Conservation (phyloP, 768 basidiomycete species). For the Mrakia gelida region DNA sequence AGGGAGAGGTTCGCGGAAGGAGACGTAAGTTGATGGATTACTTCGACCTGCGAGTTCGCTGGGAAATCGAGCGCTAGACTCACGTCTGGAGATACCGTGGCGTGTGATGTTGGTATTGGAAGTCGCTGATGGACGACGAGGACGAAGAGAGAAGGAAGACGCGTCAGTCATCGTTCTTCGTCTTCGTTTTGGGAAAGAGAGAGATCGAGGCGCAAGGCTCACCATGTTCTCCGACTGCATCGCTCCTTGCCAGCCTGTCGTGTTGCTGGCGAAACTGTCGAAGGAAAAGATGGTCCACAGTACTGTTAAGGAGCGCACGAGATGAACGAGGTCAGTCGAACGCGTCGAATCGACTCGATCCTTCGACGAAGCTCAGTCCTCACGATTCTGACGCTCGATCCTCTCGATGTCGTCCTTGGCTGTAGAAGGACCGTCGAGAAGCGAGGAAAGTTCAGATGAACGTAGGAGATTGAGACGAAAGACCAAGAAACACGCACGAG, state of each 20-base stretch:
- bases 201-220: background rate
- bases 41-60: too few relatives aligned
- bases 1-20: background rate
- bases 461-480: too few relatives aligned
- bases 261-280: background rate
- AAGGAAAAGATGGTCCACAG: background rate
- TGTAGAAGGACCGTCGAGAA: too few relatives aligned
- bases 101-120: background rate
- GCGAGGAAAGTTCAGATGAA: too few relatives aligned
- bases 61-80: too few relatives aligned
- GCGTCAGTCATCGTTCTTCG: background rate
- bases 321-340: background rate
- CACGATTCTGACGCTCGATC: constrained; percentile 16
- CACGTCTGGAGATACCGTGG: background rate
- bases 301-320: background rate
- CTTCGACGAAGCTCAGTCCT: background rate
- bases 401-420: background rate
- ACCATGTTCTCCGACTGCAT: background rate
- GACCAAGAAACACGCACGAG: too few relatives aligned
- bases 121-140: background rate
- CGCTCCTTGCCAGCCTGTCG: background rate
- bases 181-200: too few relatives aligned
- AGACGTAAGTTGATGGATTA: too few relatives aligned
- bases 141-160: too few relatives aligned
- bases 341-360: background rate